Evolutionary conservation across 2,329 filamentous ascomycete species (phyloP), one percentile per base, ranked within the genome.

Genomic region (Hirsutella minnesotensis): DNA sequence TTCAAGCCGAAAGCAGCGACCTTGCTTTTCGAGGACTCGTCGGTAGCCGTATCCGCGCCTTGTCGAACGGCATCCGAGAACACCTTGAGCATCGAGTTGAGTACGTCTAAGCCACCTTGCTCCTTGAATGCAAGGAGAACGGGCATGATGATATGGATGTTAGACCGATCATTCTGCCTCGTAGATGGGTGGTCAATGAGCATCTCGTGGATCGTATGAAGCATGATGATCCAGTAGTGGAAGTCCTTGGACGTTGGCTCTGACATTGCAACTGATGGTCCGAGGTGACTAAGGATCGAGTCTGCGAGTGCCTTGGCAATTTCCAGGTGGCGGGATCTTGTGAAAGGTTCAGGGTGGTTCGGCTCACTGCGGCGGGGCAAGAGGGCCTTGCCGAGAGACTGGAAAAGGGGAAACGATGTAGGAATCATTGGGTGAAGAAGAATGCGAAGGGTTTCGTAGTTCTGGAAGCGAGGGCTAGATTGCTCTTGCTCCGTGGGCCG

Each of bases 91-190:
- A 94, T 80, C 0, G 73, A 67, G 51, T 86, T 87, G 46, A 96
- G 66, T 5, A 79, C 72, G 9, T 79, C 73, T 45, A 98, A 72
- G 0, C 92, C 90, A 33, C 79, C 80, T 39, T 79, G 75, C 46
- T 86, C 81, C 59, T 89, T 90, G 67, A 98, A 95, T 1, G 87
- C 84, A 43, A 89, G 74, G 20, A 98, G 70, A 30, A 96, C 81
- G 22, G 92, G 74, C 36, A 87, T 83, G 42, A 83, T 75, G 13
- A 81, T 69, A 47, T 78, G 75, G 9, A 66, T 54, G 5, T 58
- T 68, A 48, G 63, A 66, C 50, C 62, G 73, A 49, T 68, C 77
- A 54, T 54, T 71, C 53, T 63, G 66, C 44, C 64, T 69, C 46
- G 56, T 62, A 50, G 67, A 46, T 61, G 74, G 73, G 41, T 64